Percentiles rank a stretch among this genome's conserved stretches.
phyloP scores from a whole-genome alignment of 345 rosid species.

The Salix exigua region DNA sequence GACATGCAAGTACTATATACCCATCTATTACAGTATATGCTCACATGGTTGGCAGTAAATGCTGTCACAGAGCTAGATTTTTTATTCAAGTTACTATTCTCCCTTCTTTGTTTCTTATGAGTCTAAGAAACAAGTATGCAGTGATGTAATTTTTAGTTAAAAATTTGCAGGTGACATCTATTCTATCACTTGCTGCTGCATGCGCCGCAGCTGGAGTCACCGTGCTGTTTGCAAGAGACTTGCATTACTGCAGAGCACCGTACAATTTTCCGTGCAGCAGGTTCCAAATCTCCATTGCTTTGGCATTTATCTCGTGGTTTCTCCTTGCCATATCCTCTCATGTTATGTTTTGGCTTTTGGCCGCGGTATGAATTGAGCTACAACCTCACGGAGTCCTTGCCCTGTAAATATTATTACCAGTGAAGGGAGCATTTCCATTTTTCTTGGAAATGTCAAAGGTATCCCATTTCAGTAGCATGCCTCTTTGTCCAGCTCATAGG shows the following conservation, averaged over 20 bases:
- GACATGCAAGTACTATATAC: neutral
- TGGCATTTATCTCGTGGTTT: conserved; percentile 38
- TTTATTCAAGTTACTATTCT: neutral
- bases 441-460: conserved; percentile 4
- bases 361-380: conserved; percentile 17
- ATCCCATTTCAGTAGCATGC: neutral
- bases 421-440: neutral
- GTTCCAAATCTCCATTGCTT: conserved; percentile 30
- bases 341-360: conserved; percentile 42
- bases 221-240: conserved; percentile 30
- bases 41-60: neutral
- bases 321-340: conserved; percentile 37
- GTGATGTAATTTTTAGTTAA: neutral
- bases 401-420: neutral
- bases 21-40: neutral
- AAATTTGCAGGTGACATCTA: conserved; percentile 34
- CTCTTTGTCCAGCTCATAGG: neutral
- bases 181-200: conserved; percentile 41
- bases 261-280: conserved; percentile 19
- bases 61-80: neutral
- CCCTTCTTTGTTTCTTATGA: neutral
- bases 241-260: conserved; percentile 24
- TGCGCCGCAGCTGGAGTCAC: conserved; percentile 34
- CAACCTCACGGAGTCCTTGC: neutral
- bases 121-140: neutral